Base-by-base conservation (phyloP, 73 alveolate genomes). In the Paramecium tetraurelia region DNA sequence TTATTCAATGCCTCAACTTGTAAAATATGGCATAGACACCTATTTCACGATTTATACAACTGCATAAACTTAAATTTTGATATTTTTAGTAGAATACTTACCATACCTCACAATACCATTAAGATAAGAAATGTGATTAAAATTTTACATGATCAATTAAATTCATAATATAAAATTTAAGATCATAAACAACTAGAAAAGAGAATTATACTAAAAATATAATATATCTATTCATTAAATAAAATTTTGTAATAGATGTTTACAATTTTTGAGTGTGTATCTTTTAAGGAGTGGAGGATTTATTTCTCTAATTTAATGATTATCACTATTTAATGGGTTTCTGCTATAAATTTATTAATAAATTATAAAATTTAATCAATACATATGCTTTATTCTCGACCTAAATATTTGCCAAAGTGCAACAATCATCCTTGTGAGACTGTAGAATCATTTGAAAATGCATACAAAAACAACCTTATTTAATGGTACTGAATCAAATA, bases 401-500 rank as follows among this genome's bases (percentile, higher is more conserved):
- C 84, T 27, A 63, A 63, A 63, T 63, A 63, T 63, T 24, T 63
- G 46, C 24, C 84, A 63, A 63, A 63, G n/a, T 63, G 12, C 48
- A 53, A 53, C 14, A 63, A 63, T 63, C 84, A 63, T 14, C 20
- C 41, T 9, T 63, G 84, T 63, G 84, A 63, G 50, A 63, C 16
- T 0, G 31, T 21, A 12, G 84, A 63, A 63, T 63, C 84, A 63
- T 63, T 31, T 63, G 84, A 63, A 63, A 63, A 63, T 33, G 46
- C 84, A 63, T 63, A 63, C 84, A 63, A 63, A 63, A 63, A 63
- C 84, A 33, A 63, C 46, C 84, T 63, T 31, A 11, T 63, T 63
- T 27, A 63, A 33, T 63, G 84, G 84, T 63, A 63, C 24, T 53
- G 35, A 53, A 53, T 53, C 33, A 53, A 53, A 18, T 53, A 11